phyloP scores from a whole-genome alignment of 2,329 filamentous ascomycete genomes.

The Rhytidhysteron rufulum region DNA sequence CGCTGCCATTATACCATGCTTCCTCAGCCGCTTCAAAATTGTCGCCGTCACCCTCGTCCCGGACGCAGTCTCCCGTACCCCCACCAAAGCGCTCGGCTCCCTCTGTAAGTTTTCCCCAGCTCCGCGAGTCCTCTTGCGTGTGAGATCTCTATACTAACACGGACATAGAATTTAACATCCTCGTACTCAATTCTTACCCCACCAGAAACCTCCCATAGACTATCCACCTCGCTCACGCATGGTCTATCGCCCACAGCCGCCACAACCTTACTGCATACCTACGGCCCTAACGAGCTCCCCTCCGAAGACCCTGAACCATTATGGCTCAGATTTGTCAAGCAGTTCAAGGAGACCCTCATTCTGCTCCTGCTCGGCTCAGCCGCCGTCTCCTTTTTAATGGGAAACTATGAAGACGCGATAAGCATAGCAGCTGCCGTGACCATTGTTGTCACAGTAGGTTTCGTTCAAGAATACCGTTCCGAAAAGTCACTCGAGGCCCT shows the following conservation, averaged over 20 bases:
- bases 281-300: conserved; percentile 91
- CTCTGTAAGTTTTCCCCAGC: conserved; percentile 18
- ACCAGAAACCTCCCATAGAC: conserved; percentile 69
- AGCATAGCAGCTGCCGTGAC: conserved; percentile 95
- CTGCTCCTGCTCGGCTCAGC: conserved; percentile 87
- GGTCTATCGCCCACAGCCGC: conserved; percentile 82
- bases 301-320: conserved; percentile 90
- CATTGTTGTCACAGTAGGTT: conserved; percentile 93
- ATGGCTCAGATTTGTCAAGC: conserved; percentile 92
- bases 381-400: conserved; percentile 80
- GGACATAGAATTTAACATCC: conserved; percentile 38
- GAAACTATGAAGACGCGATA: conserved; percentile 90
- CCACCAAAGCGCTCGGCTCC: conserved; percentile 25
- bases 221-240: conserved; percentile 77
- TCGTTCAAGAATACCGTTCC: conserved; percentile 94
- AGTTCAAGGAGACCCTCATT: conserved; percentile 95
- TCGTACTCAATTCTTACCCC: conserved; percentile 65
- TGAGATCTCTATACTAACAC: conserved; percentile 14
- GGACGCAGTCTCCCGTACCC: conserved; percentile 23
- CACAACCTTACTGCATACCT: conserved; percentile 69
- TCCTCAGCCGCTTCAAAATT: conserved; percentile 25
- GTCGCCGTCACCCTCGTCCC: conserved; percentile 26
- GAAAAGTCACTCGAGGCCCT: conserved; percentile 96
- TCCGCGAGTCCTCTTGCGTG: conserved; percentile 1
- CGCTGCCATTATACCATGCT: conserved; percentile 55